Evolutionary conservation across 2,329 filamentous ascomycete genomes (phyloP).

Genomic region (Aspergillus pseudonomiae): DNA sequence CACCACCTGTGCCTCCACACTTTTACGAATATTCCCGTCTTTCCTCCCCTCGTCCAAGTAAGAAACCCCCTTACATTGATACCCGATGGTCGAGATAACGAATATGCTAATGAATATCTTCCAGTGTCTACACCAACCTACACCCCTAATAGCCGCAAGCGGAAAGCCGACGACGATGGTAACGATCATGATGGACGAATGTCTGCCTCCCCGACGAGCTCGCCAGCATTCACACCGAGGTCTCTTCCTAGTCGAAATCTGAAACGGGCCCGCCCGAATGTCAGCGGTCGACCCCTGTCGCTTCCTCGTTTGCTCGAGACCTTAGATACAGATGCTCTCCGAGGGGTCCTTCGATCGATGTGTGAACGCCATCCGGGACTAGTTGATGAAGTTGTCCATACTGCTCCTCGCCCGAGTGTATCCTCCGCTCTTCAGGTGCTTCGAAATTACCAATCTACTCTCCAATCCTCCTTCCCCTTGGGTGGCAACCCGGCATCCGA

Average conservation of each 20-base stretch:
- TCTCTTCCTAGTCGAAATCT: slow-evolving; percentile 69
- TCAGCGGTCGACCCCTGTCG: slow-evolving; percentile 67
- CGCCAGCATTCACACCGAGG: slow-evolving; percentile 73
- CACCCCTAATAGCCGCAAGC: slow-evolving; percentile 64
- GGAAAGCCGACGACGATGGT: slow-evolving; percentile 79
- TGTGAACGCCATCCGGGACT: slow-evolving; percentile 89
- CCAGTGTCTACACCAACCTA: slow-evolving; percentile 44
- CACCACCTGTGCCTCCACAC: slow-evolving; percentile 64
- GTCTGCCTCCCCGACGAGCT: slow-evolving; percentile 83
- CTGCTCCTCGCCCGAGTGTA: slow-evolving; percentile 85
- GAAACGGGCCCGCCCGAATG: slow-evolving; percentile 69
- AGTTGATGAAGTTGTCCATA: slow-evolving; percentile 77
- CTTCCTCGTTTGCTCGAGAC: slow-evolving; percentile 88
- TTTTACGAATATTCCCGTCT: slow-evolving; percentile 63
- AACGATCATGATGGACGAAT: slow-evolving; percentile 75
- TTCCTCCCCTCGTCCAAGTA: slow-evolving; percentile 64
- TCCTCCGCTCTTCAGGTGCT: slow-evolving; percentile 78
- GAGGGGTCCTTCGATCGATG: slow-evolving; percentile 83
- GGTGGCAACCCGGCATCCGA: slow-evolving; percentile 84
- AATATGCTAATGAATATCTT: slow-evolving; percentile 22
- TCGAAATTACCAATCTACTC: slow-evolving; percentile 74
- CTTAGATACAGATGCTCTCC: slow-evolving; percentile 80
- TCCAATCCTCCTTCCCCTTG: slow-evolving; percentile 80
- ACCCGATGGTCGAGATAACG: background rate
- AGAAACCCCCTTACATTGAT: slow-evolving; percentile 29